A percentile compares a stretch with the other conserved stretches of the same genome.
phyloP scores from a whole-genome alignment of 225 moss, liverwort and hornwort species.

The Polytrichum formosum region DNA sequence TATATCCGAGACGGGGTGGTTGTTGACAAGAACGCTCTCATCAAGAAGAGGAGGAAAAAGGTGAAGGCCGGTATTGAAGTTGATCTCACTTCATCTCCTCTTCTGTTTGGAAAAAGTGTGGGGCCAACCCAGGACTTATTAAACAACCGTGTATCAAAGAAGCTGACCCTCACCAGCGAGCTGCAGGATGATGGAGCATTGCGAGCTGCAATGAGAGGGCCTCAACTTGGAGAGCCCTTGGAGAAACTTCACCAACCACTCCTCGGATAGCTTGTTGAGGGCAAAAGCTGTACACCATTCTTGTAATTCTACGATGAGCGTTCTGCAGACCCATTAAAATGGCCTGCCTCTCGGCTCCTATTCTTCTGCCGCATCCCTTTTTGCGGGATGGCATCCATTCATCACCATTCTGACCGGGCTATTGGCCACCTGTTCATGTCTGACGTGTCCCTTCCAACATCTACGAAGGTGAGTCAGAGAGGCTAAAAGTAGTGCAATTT shows the following conservation, averaged over 20 bases:
- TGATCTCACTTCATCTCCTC: conserved; percentile 23
- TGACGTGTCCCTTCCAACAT: too few species aligned
- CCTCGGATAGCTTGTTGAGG: conserved; percentile 7
- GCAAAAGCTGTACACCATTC: conserved; percentile 29
- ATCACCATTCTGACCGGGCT: too few species aligned
- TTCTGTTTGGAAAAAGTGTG: conserved; percentile 28
- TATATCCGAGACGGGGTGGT: conserved; percentile 21
- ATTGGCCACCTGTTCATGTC: too few species aligned
- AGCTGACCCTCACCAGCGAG: conserved; percentile 14
- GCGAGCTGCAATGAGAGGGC: conserved; percentile 18
- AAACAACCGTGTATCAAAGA: conserved; percentile 23
- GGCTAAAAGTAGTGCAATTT: too few species aligned
- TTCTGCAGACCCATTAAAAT: conserved; percentile 23
- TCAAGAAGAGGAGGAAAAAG: conserved; percentile 55
- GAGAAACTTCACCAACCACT: conserved; percentile 15
- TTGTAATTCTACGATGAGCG: conserved; percentile 41
- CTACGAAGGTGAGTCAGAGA: too few species aligned
- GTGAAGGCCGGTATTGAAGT: conserved; percentile 34
- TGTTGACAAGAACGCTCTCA: conserved; percentile 27
- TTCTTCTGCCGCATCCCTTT: neutral
- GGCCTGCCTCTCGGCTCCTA: conserved; percentile 17
- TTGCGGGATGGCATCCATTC: neutral
- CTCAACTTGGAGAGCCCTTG: conserved; percentile 12
- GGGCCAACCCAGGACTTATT: conserved; percentile 24
- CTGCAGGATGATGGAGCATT: conserved; percentile 28